Base-by-base conservation (phyloP, 805 yeast genomes). In the Lachancea mirantina region DNA sequence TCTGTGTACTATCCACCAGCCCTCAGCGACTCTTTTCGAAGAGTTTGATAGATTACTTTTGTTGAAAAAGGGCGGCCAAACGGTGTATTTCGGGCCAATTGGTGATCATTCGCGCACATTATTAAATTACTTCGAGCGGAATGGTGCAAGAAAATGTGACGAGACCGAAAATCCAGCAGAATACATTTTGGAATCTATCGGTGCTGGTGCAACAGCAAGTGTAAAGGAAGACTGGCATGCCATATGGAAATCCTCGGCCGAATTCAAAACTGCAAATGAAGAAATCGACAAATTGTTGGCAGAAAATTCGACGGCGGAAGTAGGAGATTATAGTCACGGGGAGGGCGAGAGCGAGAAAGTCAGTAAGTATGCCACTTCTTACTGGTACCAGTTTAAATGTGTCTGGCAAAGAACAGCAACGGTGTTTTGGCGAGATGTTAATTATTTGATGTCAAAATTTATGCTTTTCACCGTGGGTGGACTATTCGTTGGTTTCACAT, bases 401-500 rank as follows among this genome's bases (percentile, higher is more conserved):
- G 72, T 74, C 17, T 45, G 54, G 33, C 22, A 42, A 23, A 61
- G 80, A 39, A 61, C 67, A 5, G 43, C 46, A 22, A 51, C 54
- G 5, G 67, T 60, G 36, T 63, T 65, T 40, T 77, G 77, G 76
- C 66, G 88, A 52, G 66, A 76, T 39, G 74, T 78, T n/a, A 52
- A 61, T 24, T 78, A 79, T 52, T 60, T 78, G 38, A 67, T 70
- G 61, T 65, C 85, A 25, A 81, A 79, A 58, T 32, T 75, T 18
- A 62, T 65, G 50, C 56, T 74, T 43, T 60, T 62, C 41, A 51
- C 67, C 21, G 51, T 70, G 11, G 65, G 76, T 28, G 74, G 84
- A 23, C 49, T 82, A 11, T 76, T 78, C 51, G 70, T 77, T 41
- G 94, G 94, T 26, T 83, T 83, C 55, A 65, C 79, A 1, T 83